A percentile compares a stretch with the other conserved stretches of the same genome.
These are phyloP conservation scores for Saccharomycopsis hybrid DNA, from an alignment of 1,139 yeast genomes.

Conservation along the genomic window DNA sequence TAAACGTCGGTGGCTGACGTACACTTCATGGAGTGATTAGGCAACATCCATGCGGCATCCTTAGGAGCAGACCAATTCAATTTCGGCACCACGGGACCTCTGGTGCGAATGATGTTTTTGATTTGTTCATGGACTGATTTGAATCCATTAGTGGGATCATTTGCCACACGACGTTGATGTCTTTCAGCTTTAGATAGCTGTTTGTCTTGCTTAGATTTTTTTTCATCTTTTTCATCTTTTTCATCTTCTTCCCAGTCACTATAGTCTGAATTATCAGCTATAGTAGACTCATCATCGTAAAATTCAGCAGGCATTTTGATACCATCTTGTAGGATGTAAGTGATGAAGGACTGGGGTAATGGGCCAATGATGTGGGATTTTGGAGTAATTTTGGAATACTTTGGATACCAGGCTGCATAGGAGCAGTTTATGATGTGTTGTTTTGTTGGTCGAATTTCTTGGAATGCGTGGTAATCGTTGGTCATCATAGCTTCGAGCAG, in stretches of 20 bases:
- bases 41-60: constrained; percentile 88
- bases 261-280: constrained; percentile 56
- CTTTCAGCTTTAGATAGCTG: neutral
- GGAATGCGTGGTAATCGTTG: constrained; percentile 23
- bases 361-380: constrained; percentile 55
- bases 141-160: constrained; percentile 47
- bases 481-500: neutral
- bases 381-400: constrained; percentile 45
- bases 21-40: constrained; percentile 72
- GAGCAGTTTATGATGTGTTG: constrained; percentile 59
- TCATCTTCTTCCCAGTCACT: constrained; percentile 63
- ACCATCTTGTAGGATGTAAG: constrained; percentile 71
- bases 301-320: constrained; percentile 54
- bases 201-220: constrained; percentile 21
- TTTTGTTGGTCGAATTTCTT: constrained; percentile 35
- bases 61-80: constrained; percentile 96
- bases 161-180: constrained; percentile 15
- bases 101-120: constrained; percentile 35
- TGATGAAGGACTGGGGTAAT: constrained; percentile 59
- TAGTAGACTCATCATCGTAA: constrained; percentile 32
- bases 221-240: constrained; percentile 26
- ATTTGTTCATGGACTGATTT: constrained; percentile 52
- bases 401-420: constrained; percentile 66
- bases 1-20: constrained; percentile 66
- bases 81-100: constrained; percentile 74